Percentiles rank a stretch among this genome's conserved stretches.
phyloP scores from a whole-genome alignment of 2,329 filamentous ascomycete genomes.

The Tolypocladium endophyticum region DNA sequence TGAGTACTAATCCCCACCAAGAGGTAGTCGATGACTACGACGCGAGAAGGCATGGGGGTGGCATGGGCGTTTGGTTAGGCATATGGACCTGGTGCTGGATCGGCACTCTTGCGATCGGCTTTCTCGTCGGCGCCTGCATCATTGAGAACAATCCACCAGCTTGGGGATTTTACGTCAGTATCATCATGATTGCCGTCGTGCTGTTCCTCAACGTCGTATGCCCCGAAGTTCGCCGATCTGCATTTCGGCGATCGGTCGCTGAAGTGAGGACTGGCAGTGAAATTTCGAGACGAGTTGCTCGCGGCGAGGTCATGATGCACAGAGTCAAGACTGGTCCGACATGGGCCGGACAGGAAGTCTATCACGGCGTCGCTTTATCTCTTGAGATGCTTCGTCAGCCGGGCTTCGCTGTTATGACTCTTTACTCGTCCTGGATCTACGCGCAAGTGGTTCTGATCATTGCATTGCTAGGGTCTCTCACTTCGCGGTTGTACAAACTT shows the following conservation, averaged over 20 bases:
- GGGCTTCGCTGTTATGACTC: slow-evolving; percentile 59
- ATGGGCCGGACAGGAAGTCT: slow-evolving; percentile 70
- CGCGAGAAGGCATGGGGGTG: slow-evolving; percentile 63
- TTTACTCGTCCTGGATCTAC: slow-evolving; percentile 74
- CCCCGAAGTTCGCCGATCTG: slow-evolving; percentile 61
- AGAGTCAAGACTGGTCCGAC: slow-evolving; percentile 59
- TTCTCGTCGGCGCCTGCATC: slow-evolving; percentile 59
- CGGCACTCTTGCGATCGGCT: slow-evolving; percentile 61
- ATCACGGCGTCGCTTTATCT: slow-evolving; percentile 57
- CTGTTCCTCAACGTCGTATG: slow-evolving; percentile 60
- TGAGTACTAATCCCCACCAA: slow-evolving; percentile 62
- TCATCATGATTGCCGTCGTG: slow-evolving; percentile 54
- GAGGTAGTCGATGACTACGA: slow-evolving; percentile 59
- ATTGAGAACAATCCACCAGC: slow-evolving; percentile 54
- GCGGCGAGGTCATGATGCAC: slow-evolving; percentile 70
- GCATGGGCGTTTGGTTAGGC: slow-evolving; percentile 70
- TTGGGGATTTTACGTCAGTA: slow-evolving; percentile 68
- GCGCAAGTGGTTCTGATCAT: slow-evolving; percentile 66
- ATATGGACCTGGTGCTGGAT: slow-evolving; percentile 71
- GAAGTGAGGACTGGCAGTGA: slow-evolving; percentile 47
- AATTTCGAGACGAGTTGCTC: slow-evolving; percentile 48
- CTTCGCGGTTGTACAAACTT: slow-evolving; percentile 57
- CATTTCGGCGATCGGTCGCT: slow-evolving; percentile 56
- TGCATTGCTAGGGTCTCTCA: slow-evolving; percentile 59
- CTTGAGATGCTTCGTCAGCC: slow-evolving; percentile 63